Percentiles rank a stretch among this genome's conserved stretches.
Conservation (phyloP, 2,329 filamentous ascomycete genomes). For the Alternaria longipes region DNA sequence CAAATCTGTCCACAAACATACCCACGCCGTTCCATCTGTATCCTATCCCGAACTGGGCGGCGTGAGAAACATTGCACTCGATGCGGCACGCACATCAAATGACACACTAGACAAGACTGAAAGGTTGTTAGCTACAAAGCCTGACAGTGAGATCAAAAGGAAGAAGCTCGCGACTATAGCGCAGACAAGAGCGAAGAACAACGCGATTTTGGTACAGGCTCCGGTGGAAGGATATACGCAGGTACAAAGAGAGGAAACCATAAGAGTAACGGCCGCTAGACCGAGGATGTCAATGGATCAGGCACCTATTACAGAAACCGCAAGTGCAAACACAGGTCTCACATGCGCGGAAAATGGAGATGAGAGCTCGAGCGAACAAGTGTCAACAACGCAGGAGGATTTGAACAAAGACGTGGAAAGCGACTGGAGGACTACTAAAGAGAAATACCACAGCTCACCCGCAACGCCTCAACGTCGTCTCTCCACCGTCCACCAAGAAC, state of each 20-base stretch:
- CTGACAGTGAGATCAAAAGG: neutral
- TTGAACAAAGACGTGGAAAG: neutral
- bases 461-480: neutral
- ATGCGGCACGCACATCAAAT: neutral
- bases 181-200: neutral
- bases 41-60: neutral
- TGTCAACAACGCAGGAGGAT: no score
- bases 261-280: no score
- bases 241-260: neutral
- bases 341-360: no score
- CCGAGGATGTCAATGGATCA: neutral
- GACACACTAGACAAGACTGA: neutral
- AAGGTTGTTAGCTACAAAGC: fast-evolving
- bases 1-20: neutral
- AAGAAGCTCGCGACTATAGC: neutral
- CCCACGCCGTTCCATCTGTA: neutral
- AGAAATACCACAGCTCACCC: neutral
- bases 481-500: no score
- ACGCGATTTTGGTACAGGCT: neutral
- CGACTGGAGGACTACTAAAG: fast-evolving
- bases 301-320: no score
- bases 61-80: neutral
- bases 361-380: no score
- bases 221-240: no score
- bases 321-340: no score